Base-by-base conservation (phyloP, 1,284 basidiomycete species). In the Cryptococcus depauperatus region DNA sequence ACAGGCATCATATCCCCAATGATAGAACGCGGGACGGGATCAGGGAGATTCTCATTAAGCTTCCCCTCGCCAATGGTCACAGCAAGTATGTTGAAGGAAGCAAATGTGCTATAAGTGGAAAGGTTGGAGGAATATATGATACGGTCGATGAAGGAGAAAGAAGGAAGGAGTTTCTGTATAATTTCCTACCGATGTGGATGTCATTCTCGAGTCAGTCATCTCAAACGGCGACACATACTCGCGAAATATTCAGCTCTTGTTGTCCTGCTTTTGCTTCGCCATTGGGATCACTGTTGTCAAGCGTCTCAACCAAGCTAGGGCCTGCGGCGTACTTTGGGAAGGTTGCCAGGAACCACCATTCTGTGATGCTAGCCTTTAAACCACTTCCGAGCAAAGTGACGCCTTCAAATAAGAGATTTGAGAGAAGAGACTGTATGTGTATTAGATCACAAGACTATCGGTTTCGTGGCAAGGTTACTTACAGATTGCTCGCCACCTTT, bases 401-500 rank as follows among this genome's bases (percentile, higher is more conserved):
- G 3, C 48, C 46, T 16, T 48, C 48, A 37, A 52, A 58, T 1
- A 67, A 35, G 1, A 64, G 27, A 23, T 57, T 50, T 0, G 48
- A 55, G 22, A 65, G 54, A 16, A 66, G 54, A 1, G 62, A 46
- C 59, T 62, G 41, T 2, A 23, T 22, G 10, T 22, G 25, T 14
- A 16, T 9, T 38, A n/a, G 10, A 18, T 41, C 13, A 18, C 19
- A 9, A n/a, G n/a, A n/a, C n/a, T n/a, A n/a, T n/a, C n/a, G n/a
- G n/a, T n/a, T n/a, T n/a, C n/a, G n/a, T n/a, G n/a, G n/a, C 22
- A 30, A 37, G 8, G 13, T 14, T 5, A 14, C 58, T 44, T 27
- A 66, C 64, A 37, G 51, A 42, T 40, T 62, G 64, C 46, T 65
- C 61, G 7, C 66, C 64, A 13, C 58, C 56, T 10, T 35, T 28